Evolutionary conservation across 306 rosid species (phyloP).

Genomic region (Acacia confusa): DNA sequence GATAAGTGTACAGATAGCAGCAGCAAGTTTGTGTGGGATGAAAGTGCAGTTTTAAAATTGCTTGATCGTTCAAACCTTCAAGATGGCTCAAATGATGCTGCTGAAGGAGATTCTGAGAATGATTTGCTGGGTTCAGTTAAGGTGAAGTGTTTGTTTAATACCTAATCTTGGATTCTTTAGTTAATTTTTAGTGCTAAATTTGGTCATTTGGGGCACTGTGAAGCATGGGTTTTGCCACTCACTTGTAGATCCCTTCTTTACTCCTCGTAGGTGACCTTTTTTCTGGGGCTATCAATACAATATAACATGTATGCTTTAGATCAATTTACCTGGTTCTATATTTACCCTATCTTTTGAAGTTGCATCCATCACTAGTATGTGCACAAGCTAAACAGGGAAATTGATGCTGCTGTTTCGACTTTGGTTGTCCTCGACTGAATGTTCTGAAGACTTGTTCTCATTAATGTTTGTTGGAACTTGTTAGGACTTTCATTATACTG

Average conservation of each 20-base stretch:
- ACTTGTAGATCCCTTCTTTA: neutral
- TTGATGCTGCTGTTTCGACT: constrained; percentile 3
- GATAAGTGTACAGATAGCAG: constrained; percentile 90
- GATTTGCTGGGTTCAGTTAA: constrained; percentile 97
- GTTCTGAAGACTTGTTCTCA: neutral
- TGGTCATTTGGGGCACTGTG: constrained; percentile 7
- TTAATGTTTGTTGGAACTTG: neutral
- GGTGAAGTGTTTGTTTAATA: constrained; percentile 54
- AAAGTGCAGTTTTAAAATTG: constrained; percentile 84
- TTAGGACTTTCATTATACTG: constrained; percentile 9
- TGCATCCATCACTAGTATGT: constrained; percentile 6
- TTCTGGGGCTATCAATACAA: neutral
- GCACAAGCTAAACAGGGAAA: neutral
- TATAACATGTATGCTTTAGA: neutral
- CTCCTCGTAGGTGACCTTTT: neutral
- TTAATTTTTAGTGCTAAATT: constrained; percentile 1
- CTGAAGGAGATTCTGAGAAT: constrained; percentile 88
- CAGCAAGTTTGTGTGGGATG: constrained; percentile 92
- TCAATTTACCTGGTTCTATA: constrained; percentile 3
- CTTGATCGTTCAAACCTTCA: constrained; percentile 96
- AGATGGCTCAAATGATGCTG: constrained; percentile 67
- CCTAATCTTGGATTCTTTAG: constrained; percentile 23
- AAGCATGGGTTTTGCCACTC: neutral
- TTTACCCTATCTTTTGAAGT: constrained; percentile 18
- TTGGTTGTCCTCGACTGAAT: constrained; percentile 6